A percentile compares a stretch with the other conserved stretches of the same genome.
phyloP scores from a whole-genome alignment of 345 rosid species.

The Erysimum cheiranthoides region DNA sequence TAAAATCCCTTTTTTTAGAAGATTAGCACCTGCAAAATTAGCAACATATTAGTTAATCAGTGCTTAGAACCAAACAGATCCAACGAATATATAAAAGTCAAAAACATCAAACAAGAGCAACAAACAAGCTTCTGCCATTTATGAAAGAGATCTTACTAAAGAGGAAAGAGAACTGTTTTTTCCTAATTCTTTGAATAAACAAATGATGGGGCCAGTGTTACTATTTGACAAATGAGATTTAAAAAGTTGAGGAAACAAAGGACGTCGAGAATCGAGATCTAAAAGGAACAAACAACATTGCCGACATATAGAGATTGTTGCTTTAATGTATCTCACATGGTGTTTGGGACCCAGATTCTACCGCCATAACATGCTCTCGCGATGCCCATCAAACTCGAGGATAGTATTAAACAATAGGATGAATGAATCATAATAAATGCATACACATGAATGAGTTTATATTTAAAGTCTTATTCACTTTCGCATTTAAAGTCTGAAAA shows the following conservation, averaged over 20 bases:
- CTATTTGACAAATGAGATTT: slow-evolving; percentile 22
- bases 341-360: slow-evolving; percentile 40
- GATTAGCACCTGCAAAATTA: slow-evolving; percentile 32
- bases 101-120: slow-evolving; percentile 30
- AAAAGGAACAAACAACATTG: slow-evolving; percentile 29
- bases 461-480: slow-evolving; percentile 23
- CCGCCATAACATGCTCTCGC: slow-evolving; percentile 44
- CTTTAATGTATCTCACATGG: slow-evolving; percentile 45
- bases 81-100: slow-evolving; percentile 7
- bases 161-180: slow-evolving; percentile 2
- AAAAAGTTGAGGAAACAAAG: slow-evolving; percentile 33
- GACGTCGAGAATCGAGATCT: slow-evolving; percentile 33
- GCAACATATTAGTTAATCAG: neutral
- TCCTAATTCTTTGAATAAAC: slow-evolving; percentile 16
- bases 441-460: slow-evolving; percentile 36
- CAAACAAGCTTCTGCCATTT: slow-evolving; percentile 24
- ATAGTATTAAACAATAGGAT: slow-evolving; percentile 18
- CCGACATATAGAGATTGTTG: slow-evolving; percentile 40
- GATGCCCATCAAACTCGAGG: neutral
- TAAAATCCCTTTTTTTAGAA: neutral
- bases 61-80: neutral
- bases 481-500: slow-evolving; percentile 36
- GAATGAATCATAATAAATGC: slow-evolving; percentile 32
- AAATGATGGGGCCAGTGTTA: slow-evolving; percentile 41
- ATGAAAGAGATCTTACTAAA: neutral